phyloP scores from a whole-genome alignment of 805 yeast species.

The Nakazawaea pomicola region DNA sequence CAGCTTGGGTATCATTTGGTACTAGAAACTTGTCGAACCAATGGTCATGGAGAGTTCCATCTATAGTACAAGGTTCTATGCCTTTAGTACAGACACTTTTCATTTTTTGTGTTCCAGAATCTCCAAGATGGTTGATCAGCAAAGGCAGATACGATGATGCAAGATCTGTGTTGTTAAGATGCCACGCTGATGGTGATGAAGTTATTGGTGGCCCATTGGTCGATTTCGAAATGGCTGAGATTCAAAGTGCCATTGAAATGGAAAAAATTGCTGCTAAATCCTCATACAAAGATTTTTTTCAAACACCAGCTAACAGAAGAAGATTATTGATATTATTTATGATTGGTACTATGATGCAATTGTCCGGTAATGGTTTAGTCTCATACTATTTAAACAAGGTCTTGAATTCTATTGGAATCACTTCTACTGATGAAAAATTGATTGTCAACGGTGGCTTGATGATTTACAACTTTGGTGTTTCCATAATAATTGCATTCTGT shows the following conservation, averaged over 20 bases:
- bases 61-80: conserved; percentile 43
- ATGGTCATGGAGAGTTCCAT: conserved; percentile 53
- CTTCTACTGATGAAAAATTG: conserved; percentile 38
- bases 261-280: conserved; percentile 27
- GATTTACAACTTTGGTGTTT: conserved; percentile 37
- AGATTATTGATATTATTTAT: conserved; percentile 29
- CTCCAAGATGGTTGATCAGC: conserved; percentile 68
- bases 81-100: conserved; percentile 36
- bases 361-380: conserved; percentile 44
- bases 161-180: conserved; percentile 26
- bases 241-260: conserved; percentile 31
- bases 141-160: conserved; percentile 51
- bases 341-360: conserved; percentile 30
- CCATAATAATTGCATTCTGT: conserved; percentile 25
- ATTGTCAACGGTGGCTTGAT: conserved; percentile 46
- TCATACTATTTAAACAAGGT: conserved; percentile 44
- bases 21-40: conserved; percentile 25
- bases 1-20: conserved; percentile 45
- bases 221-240: conserved; percentile 32
- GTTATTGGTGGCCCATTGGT: conserved; percentile 23
- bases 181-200: conserved; percentile 32
- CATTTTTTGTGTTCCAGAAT: conserved; percentile 47
- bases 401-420: conserved; percentile 48
- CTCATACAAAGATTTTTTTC: conserved; percentile 32
- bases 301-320: conserved; percentile 30